Conservation (phyloP, 140 eudicot genomes). For the Erigeron philadelphicus region DNA sequence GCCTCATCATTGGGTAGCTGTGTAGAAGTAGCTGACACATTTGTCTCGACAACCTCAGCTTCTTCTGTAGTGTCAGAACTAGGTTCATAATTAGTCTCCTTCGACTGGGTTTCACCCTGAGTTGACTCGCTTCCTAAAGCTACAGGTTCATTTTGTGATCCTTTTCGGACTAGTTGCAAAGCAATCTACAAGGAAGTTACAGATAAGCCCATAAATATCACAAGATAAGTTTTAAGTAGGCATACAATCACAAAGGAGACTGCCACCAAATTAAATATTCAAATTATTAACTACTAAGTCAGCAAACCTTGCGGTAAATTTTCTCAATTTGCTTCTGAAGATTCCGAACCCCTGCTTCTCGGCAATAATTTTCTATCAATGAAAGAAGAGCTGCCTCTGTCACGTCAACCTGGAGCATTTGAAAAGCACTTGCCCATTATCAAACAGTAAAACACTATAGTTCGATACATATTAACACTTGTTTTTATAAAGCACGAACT, state of each 20-base stretch:
- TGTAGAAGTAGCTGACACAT: constrained; percentile 21
- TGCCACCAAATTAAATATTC: neutral
- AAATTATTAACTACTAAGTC: neutral
- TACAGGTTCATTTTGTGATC: constrained; percentile 40
- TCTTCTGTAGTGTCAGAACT: constrained; percentile 40
- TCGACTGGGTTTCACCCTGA: constrained; percentile 26
- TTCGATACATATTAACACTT: neutral
- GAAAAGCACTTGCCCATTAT: constrained; percentile 7
- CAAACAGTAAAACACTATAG: constrained; percentile 1
- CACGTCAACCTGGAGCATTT: constrained; percentile 65
- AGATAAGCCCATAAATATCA: neutral
- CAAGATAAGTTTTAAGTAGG: neutral
- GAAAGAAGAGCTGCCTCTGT: constrained; percentile 91
- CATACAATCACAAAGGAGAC: neutral
- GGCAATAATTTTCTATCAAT: constrained; percentile 82
- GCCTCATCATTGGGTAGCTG: constrained; percentile 25
- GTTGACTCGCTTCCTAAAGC: constrained; percentile 35
- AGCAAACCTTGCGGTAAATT: constrained; percentile 85
- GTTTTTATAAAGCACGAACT: constrained; percentile 1
- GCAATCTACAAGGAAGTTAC: constrained; percentile 64
- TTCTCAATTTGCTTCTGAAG: constrained; percentile 97
- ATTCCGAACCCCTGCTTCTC: constrained; percentile 96
- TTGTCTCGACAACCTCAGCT: constrained; percentile 49
- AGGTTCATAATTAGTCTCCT: constrained; percentile 22
- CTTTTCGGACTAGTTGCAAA: constrained; percentile 66